These are phyloP conservation scores for Phytophthora crassamura DNA, from an alignment of 352 stramenopile genomes.

Conservation along the genomic window DNA sequence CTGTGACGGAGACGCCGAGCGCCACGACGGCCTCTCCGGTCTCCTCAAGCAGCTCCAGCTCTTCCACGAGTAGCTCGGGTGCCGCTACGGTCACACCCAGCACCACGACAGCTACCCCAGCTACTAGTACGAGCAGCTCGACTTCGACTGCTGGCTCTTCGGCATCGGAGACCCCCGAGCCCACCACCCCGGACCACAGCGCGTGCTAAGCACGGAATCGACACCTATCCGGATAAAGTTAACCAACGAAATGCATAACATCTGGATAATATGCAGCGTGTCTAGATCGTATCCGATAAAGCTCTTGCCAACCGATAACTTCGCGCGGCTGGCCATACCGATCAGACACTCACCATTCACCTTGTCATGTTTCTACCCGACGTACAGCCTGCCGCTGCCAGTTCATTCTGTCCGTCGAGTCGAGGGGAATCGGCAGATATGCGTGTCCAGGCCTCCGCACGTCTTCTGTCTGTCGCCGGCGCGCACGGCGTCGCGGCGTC, in stretches of 20 bases:
- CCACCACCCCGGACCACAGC: constrained; percentile 27
- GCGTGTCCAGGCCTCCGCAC: constrained; percentile 1
- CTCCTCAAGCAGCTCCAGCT: constrained; percentile 9
- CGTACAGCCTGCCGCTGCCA: background rate
- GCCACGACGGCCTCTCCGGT: constrained; percentile 5
- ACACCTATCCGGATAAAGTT: background rate
- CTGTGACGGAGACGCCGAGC: constrained; percentile 17
- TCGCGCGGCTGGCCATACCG: no score
- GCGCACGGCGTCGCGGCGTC: constrained; percentile 6
- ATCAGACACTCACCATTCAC: background rate
- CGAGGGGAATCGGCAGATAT: constrained; percentile 3
- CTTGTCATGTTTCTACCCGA: constrained; percentile 17
- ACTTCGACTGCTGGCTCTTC: constrained; percentile 15
- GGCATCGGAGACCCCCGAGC: constrained; percentile 21
- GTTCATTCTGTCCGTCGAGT: background rate
- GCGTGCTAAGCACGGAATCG: constrained; percentile 31
- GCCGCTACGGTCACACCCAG: background rate
- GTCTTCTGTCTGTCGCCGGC: background rate
- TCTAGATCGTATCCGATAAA: background rate
- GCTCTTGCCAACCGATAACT: no score
- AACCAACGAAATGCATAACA: background rate
- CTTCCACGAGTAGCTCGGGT: constrained; percentile 12
- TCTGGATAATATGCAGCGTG: background rate
- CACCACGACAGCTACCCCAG: background rate
- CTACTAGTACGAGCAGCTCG: constrained; percentile 10